Conservation (phyloP, 202 grass and related monocot genomes). For the Schoenoplectus tabernaemontani region DNA sequence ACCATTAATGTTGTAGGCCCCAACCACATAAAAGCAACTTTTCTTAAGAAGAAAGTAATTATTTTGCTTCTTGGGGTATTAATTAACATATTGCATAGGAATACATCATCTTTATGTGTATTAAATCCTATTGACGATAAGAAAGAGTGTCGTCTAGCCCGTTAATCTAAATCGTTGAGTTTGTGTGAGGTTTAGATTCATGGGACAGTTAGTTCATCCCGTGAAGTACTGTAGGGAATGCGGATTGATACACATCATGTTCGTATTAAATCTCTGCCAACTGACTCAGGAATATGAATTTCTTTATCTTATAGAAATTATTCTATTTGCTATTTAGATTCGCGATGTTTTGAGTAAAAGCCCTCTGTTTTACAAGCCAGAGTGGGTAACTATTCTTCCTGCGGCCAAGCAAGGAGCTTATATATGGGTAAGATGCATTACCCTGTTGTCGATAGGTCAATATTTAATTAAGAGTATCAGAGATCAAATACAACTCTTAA, state of each 20-base stretch:
- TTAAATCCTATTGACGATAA: too few species aligned
- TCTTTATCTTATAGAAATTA: neutral
- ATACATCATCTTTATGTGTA: too few species aligned
- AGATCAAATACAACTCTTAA: neutral
- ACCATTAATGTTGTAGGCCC: neutral
- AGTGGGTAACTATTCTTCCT: constrained; percentile 41
- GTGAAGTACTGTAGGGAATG: neutral
- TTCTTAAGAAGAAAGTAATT: neutral
- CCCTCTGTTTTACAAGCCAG: constrained; percentile 23
- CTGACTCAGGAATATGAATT: neutral
- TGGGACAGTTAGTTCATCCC: too few species aligned
- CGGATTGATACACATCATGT: neutral
- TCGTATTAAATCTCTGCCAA: neutral
- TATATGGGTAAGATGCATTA: constrained; percentile 31
- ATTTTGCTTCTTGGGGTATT: neutral
- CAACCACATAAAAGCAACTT: neutral
- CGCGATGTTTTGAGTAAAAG: constrained; percentile 28
- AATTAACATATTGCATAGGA: too few species aligned
- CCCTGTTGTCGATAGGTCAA: neutral
- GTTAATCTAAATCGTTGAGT: too few species aligned
- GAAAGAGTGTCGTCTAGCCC: too few species aligned
- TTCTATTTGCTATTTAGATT: constrained; percentile 24
- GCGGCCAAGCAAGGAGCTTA: constrained; percentile 43
- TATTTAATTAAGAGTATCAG: neutral
- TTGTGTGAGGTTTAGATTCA: too few species aligned